A percentile compares a stretch with the other conserved stretches of the same genome.
phyloP scores from a whole-genome alignment of 768 basidiomycete species.

The Tylopilus felleus region DNA sequence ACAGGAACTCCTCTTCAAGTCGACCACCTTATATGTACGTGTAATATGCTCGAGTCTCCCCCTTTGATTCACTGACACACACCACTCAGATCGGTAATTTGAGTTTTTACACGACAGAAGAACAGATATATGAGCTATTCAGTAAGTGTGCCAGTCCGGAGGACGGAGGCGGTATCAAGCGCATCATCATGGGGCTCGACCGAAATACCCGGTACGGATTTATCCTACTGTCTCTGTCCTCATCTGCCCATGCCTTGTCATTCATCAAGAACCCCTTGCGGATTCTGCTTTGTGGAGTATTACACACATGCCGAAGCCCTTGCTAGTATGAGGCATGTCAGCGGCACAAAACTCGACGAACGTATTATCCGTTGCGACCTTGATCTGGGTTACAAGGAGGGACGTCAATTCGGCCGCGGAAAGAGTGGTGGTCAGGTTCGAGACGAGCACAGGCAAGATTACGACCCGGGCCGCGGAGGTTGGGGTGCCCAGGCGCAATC shows the following conservation, averaged over 20 bases:
- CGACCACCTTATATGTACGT: slow-evolving; percentile 88
- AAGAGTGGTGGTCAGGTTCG: slow-evolving; percentile 96
- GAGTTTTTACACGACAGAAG: slow-evolving; percentile 93
- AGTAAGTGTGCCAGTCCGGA: slow-evolving; percentile 85
- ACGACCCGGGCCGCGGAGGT: slow-evolving; percentile 92
- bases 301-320: slow-evolving; percentile 94
- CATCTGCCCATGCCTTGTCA: slow-evolving; percentile 4
- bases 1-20: slow-evolving; percentile 75
- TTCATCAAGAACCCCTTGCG: slow-evolving; percentile 73
- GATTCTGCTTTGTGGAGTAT: slow-evolving; percentile 96
- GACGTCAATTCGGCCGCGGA: slow-evolving; percentile 94
- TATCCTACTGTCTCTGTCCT: neutral
- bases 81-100: slow-evolving; percentile 75
- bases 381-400: slow-evolving; percentile 95
- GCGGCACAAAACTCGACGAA: slow-evolving; percentile 98
- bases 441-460: slow-evolving; percentile 96
- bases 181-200: slow-evolving; percentile 94
- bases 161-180: slow-evolving; percentile 86
- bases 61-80: slow-evolving; percentile 18
- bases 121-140: slow-evolving; percentile 93
- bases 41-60: neutral
- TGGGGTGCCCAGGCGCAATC: slow-evolving; percentile 89
- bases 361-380: slow-evolving; percentile 97
- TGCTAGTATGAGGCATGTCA: slow-evolving; percentile 89
- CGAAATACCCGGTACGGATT: slow-evolving; percentile 70